Conservation (phyloP, 371 early-diverging fungal species). For the Mortierella sp. region DNA sequence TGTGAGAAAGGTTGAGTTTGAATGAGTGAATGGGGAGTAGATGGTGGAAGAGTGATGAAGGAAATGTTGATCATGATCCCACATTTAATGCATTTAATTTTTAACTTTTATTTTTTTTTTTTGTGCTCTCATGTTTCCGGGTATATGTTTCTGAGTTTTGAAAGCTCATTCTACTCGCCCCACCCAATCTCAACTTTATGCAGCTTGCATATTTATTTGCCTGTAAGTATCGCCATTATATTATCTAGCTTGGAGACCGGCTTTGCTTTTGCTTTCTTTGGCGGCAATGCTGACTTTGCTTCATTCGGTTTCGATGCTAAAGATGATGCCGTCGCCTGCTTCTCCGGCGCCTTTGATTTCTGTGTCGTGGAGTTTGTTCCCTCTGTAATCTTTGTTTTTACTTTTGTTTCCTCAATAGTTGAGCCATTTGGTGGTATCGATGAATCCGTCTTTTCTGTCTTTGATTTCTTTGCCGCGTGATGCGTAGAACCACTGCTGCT, state of each 20-base stretch:
- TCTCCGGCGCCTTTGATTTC: background rate
- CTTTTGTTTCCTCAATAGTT: background rate
- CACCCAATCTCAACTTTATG: too few species aligned
- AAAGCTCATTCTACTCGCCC: too few species aligned
- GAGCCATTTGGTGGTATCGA: background rate
- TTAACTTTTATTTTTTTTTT: too few species aligned
- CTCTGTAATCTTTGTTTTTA: background rate
- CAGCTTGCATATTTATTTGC: constrained; percentile 20
- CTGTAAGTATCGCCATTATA: constrained; percentile 49
- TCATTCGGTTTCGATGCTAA: background rate
- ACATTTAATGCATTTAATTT: too few species aligned
- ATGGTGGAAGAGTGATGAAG: background rate
- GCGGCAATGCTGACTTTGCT: constrained; percentile 9
- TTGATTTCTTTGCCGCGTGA: background rate
- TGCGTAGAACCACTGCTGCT: background rate
- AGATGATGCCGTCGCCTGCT: background rate
- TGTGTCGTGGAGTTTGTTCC: background rate
- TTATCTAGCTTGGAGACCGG: constrained; percentile 37
- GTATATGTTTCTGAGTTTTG: too few species aligned
- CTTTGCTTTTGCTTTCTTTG: constrained; percentile 27
- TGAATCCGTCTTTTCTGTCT: background rate
- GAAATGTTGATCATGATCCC: background rate
- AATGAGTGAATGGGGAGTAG: background rate
- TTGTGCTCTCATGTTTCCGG: too few species aligned
- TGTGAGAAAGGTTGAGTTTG: too few species aligned